Evolutionary conservation across 352 stramenopile species (phyloP).

Genomic region (Phytophthora fragariaefolia): DNA sequence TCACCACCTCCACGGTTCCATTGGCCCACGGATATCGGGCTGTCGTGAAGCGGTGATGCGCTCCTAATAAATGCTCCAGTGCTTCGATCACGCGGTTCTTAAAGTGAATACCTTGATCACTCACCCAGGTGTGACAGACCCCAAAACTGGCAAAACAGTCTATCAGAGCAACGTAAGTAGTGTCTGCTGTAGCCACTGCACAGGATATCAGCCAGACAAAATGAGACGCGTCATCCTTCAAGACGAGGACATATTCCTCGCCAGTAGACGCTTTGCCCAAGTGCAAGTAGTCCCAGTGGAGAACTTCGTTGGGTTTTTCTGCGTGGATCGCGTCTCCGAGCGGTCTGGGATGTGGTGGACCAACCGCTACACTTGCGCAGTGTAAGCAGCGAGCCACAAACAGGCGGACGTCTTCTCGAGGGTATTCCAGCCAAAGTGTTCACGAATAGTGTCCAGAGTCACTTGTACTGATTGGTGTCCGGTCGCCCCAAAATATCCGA

Average conservation of each 20-base stretch:
- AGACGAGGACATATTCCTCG: constrained; percentile 31
- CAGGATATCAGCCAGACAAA: constrained; percentile 33
- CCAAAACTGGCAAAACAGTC: constrained; percentile 15
- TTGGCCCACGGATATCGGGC: constrained; percentile 45
- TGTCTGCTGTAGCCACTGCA: constrained; percentile 2
- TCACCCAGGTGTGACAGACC: constrained; percentile 29
- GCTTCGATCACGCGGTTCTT: constrained; percentile 40
- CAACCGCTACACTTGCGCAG: constrained; percentile 3
- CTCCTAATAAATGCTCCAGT: constrained; percentile 12
- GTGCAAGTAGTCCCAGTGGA: constrained; percentile 18
- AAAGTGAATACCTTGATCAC: constrained; percentile 37
- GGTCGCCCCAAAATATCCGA: constrained; percentile 29
- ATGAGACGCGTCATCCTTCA: constrained; percentile 42
- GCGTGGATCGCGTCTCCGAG: constrained; percentile 9
- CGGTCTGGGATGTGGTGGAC: background rate
- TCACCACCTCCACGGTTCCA: constrained; percentile 45
- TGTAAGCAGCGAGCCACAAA: constrained; percentile 12
- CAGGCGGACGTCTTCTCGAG: background rate
- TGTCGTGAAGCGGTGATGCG: constrained; percentile 40
- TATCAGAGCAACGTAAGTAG: constrained; percentile 6
- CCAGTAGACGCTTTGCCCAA: constrained; percentile 6
- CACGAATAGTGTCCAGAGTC: constrained; percentile 18
- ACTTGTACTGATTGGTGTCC: constrained; percentile 30
- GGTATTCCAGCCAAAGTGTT: constrained; percentile 18
- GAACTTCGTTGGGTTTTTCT: constrained; percentile 7